Evolutionary conservation across 2,329 filamentous ascomycete genomes (phyloP), one percentile per base, ranked within the genome.

Genomic region (Aspergillus pseudoglaucus): DNA sequence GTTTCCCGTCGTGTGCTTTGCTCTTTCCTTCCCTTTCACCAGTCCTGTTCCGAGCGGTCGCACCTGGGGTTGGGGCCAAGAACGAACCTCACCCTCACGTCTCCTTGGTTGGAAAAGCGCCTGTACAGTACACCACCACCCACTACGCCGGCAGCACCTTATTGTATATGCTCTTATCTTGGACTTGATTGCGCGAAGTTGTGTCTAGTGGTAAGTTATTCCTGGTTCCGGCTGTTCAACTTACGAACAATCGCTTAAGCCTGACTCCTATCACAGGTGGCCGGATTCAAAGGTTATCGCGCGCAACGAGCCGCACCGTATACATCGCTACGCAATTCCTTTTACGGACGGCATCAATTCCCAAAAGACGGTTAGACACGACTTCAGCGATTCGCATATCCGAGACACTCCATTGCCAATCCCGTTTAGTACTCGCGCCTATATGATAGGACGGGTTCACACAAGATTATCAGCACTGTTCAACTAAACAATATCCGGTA

Each of bases 51-150:
- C 56, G 48, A 57, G 45, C 59, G 58, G 57, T 64, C 61, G 57
- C 59, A 60, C 48, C 53, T 59, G 55, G 56, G 47, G 47, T 53
- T 57, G 51, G 49, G 56, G 56, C 56, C 58, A 59, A 58, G 59
- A 57, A 57, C 53, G 60, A 58, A 57, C 53, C 56, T 55, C 55
- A 59, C 56, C 54, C 55, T 58, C 59, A 55, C 56, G 4, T 30
- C 61, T 63, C 62, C 61, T 55, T 62, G 56, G 54, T 54, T 50
- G 53, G 53, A 6, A 12, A 56, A 54, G 47, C 55, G 53, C 54
- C 50, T 49, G 53, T 46, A 49, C 47, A 53, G 48, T 18, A 39
- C 15, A 37, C 10, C 35, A n/a, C 18, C 37, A 8, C 5, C 17
- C 10, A 30, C 10, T 10, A 30, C 25, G 25, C 4, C 10, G 10